Percentiles rank a stretch among this genome's conserved stretches.
Evolutionary conservation across 345 rosid genomes (phyloP).

Genomic region (Lumnitzera littorea): DNA sequence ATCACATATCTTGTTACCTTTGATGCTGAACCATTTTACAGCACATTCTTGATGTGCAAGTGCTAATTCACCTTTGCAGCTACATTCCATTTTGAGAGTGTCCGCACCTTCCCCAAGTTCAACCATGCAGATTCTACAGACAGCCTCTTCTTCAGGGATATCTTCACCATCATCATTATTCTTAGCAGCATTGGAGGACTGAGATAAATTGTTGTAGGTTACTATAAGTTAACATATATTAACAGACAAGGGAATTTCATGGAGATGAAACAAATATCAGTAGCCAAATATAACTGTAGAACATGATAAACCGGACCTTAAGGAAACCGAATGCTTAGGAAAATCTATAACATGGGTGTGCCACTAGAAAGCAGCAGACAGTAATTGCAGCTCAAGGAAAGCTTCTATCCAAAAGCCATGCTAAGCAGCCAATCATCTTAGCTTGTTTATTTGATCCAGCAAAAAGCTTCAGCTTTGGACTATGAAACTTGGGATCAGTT

Average conservation of each 20-base stretch:
- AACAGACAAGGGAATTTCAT: background rate
- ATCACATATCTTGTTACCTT: conserved; percentile 94
- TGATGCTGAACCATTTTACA: conserved; percentile 93
- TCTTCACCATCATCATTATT: conserved; percentile 57
- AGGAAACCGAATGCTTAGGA: too few relatives aligned
- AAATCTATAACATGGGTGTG: too few relatives aligned
- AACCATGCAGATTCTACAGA: conserved; percentile 80
- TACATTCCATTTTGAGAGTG: conserved; percentile 92
- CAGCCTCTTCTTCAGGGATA: conserved; percentile 88
- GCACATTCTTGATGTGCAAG: conserved; percentile 90
- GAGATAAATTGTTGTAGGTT: conserved; percentile 54
- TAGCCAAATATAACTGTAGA: too few relatives aligned
- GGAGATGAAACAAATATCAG: too few relatives aligned
- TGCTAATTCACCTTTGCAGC: conserved; percentile 92
- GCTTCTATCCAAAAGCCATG: too few relatives aligned
- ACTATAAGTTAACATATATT: conserved; percentile 23
- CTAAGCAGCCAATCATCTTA: too few relatives aligned
- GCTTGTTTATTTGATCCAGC: too few relatives aligned
- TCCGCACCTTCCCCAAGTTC: conserved; percentile 86
- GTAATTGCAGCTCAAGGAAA: too few relatives aligned
- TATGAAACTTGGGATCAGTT: too few relatives aligned
- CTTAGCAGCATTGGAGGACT: conserved; percentile 67
- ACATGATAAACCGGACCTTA: too few relatives aligned
- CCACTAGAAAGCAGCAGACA: too few relatives aligned
- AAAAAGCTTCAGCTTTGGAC: too few relatives aligned